These are phyloP conservation scores for Scedosporium dehoogii DNA, from an alignment of 2,329 filamentous ascomycete species.

Conservation along the genomic window DNA sequence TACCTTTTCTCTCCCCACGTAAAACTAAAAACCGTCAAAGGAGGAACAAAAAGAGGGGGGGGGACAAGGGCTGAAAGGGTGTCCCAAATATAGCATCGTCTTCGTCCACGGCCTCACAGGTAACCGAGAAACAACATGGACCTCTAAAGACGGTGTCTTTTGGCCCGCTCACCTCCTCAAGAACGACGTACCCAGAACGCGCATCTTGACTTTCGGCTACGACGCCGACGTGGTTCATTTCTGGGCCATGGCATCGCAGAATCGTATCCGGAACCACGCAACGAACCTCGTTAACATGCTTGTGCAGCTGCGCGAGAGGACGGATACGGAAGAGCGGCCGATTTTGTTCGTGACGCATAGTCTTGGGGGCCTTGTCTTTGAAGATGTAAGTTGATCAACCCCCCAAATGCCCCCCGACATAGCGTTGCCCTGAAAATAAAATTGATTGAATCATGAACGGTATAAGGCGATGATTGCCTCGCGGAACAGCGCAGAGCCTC, in stretches of 20 bases:
- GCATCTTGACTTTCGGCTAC: neutral
- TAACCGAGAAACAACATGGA: neutral
- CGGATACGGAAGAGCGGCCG: constrained; percentile 2
- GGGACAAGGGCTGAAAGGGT: neutral
- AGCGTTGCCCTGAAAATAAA: too few species aligned
- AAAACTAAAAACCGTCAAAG: neutral
- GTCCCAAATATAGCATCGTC: neutral
- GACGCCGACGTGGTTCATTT: neutral
- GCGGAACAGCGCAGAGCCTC: constrained; percentile 6
- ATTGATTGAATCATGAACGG: too few species aligned
- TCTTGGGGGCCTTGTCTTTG: neutral
- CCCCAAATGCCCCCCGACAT: too few species aligned
- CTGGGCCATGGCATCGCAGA: neutral
- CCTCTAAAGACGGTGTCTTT: neutral
- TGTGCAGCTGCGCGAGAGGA: constrained; percentile 7
- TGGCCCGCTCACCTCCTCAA: neutral
- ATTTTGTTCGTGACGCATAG: neutral
- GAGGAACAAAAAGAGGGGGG: neutral
- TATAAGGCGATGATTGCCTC: neutral
- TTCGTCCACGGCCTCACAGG: neutral
- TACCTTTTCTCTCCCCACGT: neutral
- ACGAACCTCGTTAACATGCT: neutral
- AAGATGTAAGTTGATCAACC: neutral
- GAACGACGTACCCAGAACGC: neutral
- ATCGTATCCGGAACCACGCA: neutral